Percentiles rank a stretch among this genome's conserved stretches.
Conservation (phyloP, 1,284 basidiomycete species). For the Taiwanofungus camphoratus region DNA sequence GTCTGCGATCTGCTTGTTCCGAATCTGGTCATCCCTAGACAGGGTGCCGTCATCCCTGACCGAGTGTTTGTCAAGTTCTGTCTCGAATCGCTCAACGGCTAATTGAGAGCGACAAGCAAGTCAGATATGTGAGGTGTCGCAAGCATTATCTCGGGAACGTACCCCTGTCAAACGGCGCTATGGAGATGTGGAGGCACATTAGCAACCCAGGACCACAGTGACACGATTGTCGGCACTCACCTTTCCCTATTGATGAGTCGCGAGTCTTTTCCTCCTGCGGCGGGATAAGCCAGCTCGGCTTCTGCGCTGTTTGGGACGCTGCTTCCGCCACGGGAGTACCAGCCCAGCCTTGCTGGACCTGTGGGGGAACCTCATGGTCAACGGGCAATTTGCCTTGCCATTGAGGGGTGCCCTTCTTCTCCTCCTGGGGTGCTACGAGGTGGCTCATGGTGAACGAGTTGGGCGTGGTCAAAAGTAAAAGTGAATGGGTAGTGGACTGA, state of each 20-base stretch:
- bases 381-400: slow-evolving; percentile 10
- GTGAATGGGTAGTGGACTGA: background rate
- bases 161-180: slow-evolving; percentile 9
- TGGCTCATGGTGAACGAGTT: slow-evolving; percentile 14
- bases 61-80: slow-evolving; percentile 10
- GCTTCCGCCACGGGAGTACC: background rate
- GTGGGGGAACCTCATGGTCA: slow-evolving; percentile 9
- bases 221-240: background rate
- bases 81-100: slow-evolving; percentile 15
- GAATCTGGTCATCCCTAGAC: slow-evolving; percentile 7
- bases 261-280: slow-evolving; percentile 17
- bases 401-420: slow-evolving; percentile 12
- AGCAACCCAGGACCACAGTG: background rate
- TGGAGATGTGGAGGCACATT: background rate
- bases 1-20: slow-evolving; percentile 13
- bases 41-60: slow-evolving; percentile 9
- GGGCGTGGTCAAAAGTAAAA: background rate
- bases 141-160: background rate
- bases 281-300: slow-evolving; percentile 14
- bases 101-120: background rate
- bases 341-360: background rate
- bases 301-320: background rate
- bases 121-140: background rate
- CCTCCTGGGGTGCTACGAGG: slow-evolving; percentile 16
- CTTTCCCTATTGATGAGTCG: background rate